These are phyloP conservation scores for Staphylotrichum tortipilum DNA, from an alignment of 495 filamentous ascomycete genomes.

Conservation along the genomic window DNA sequence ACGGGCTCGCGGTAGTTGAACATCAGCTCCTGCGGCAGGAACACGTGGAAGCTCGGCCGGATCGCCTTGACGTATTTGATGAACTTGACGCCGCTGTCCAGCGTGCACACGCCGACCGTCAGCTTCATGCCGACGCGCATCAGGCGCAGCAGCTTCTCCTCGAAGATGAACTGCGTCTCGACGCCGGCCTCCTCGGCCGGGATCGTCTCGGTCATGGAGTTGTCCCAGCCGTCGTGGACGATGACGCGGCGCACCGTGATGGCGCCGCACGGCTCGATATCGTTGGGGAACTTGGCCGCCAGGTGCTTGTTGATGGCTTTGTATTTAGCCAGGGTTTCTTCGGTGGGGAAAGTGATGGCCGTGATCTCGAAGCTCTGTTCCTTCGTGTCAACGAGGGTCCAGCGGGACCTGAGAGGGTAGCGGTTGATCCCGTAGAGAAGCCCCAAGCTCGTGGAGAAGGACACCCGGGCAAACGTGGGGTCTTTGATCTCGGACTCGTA, in stretches of 20 bases:
- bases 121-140: constrained; percentile 74
- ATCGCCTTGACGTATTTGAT: constrained; percentile 53
- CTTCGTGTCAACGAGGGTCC: constrained; percentile 1
- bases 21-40: constrained; percentile 67
- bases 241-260: constrained; percentile 28
- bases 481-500: no score
- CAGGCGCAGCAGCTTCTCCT: constrained; percentile 46
- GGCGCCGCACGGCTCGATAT: constrained; percentile 31
- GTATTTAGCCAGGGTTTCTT: constrained; percentile 10
- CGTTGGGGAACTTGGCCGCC: constrained; percentile 8
- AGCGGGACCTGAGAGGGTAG: not conserved
- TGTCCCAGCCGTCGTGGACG: constrained; percentile 32
- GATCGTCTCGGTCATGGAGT: constrained; percentile 7
- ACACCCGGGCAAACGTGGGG: no score
- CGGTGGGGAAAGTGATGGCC: constrained; percentile 19
- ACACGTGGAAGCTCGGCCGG: constrained; percentile 49
- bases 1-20: constrained; percentile 52
- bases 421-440: constrained; percentile 8
- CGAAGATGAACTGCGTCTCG: constrained; percentile 17
- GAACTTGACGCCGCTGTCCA: constrained; percentile 52
- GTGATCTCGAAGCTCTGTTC: constrained; percentile 31
- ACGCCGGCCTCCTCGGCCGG: constrained; percentile 7
- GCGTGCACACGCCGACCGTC: constrained; percentile 49
- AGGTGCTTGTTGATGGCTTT: constrained; percentile 20
- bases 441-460: no score